phyloP scores from a whole-genome alignment of 768 basidiomycete species.

The Mycena rebaudengoi region DNA sequence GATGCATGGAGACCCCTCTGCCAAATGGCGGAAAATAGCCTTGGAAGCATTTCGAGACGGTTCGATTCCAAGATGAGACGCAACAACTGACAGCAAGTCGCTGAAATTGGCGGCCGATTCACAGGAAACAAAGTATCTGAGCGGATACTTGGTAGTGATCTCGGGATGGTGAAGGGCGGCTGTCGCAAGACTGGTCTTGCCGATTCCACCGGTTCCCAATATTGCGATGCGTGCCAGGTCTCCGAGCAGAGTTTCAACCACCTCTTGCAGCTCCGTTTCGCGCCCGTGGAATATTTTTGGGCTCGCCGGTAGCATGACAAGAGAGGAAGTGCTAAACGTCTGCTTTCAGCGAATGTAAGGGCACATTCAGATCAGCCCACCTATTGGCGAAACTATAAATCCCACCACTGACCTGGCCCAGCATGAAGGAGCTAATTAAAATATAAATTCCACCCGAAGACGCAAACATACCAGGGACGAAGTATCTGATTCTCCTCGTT shows the following conservation, averaged over 20 bases:
- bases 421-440: no score
- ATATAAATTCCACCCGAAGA: background rate
- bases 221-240: background rate
- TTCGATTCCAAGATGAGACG: background rate
- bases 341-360: background rate
- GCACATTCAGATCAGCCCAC: no score
- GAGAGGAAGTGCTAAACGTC: background rate
- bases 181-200: background rate
- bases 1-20: background rate
- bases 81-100: background rate
- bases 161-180: background rate
- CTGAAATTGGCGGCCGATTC: background rate
- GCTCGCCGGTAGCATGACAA: background rate
- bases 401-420: background rate
- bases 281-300: slow-evolving; percentile 11
- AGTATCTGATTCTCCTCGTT: background rate
- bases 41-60: background rate
- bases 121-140: slow-evolving; percentile 3
- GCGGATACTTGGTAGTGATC: background rate
- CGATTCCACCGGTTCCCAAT: slow-evolving; percentile 6
- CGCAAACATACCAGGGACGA: background rate
- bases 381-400: background rate
- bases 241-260: background rate
- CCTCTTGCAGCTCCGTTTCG: background rate
- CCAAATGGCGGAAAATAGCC: slow-evolving; percentile 3